Evolutionary conservation across 192 early-diverging fungal genomes (phyloP).

Genomic region (Pilobolus umbonatus): DNA sequence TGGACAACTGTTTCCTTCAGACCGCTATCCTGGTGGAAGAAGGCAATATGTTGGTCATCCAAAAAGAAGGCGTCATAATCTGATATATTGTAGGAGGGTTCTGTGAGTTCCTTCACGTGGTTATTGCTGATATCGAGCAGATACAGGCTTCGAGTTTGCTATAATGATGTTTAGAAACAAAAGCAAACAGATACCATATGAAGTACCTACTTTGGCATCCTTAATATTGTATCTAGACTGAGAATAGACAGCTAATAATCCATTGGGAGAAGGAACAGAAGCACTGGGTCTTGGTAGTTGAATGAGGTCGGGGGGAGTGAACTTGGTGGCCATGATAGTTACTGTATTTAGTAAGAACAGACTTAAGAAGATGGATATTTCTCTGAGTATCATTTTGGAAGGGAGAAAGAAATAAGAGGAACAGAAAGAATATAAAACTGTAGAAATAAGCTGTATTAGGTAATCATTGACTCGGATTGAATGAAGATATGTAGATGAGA

Average conservation of each 20-base stretch:
- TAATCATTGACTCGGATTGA: too few relatives aligned
- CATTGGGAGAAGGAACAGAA: constrained; percentile 49
- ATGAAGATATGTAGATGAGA: too few relatives aligned
- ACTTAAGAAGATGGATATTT: too few relatives aligned
- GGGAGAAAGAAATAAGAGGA: too few relatives aligned
- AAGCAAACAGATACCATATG: too few relatives aligned
- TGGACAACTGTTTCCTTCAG: constrained; percentile 39
- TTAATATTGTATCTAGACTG: constrained; percentile 57
- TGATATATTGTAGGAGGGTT: constrained; percentile 28
- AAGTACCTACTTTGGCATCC: constrained; percentile 26
- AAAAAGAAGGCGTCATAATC: constrained; percentile 46
- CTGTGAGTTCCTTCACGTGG: constrained; percentile 39
- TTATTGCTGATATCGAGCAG: constrained; percentile 41
- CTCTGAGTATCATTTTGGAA: too few relatives aligned
- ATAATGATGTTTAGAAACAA: constrained; percentile 13
- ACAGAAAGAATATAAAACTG: too few relatives aligned
- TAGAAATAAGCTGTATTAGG: too few relatives aligned
- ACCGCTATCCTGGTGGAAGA: constrained; percentile 19
- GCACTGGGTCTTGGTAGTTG: constrained; percentile 52
- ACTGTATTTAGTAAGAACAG: too few relatives aligned
- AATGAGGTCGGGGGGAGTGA: constrained; percentile 60
- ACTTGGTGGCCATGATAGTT: constrained; percentile 35
- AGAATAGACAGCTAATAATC: constrained; percentile 48
- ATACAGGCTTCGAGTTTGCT: constrained; percentile 50
- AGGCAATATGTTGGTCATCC: constrained; percentile 42